Conservation (phyloP, 371 early-diverging fungal genomes). For the Haplosporangium sp. region DNA sequence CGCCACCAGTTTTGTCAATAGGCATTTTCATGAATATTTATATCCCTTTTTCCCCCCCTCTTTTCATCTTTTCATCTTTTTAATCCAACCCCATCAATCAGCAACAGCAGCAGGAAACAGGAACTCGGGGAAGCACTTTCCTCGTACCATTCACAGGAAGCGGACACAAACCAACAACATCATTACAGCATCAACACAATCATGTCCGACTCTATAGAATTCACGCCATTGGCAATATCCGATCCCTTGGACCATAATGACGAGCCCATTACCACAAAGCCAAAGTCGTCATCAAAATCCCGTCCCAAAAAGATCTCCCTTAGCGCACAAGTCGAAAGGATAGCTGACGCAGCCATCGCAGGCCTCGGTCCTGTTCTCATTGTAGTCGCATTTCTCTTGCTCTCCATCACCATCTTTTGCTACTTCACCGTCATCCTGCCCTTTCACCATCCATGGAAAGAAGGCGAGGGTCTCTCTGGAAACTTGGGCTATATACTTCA, state of each 20-base stretch:
- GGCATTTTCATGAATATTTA: too few relatives aligned
- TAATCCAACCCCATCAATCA: too few relatives aligned
- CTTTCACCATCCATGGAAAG: slow-evolving; percentile 40
- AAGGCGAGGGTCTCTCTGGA: slow-evolving; percentile 33
- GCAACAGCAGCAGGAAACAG: too few relatives aligned
- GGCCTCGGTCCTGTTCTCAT: slow-evolving; percentile 68
- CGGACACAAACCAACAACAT: neutral
- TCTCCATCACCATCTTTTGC: slow-evolving; percentile 62
- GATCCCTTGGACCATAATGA: slow-evolving; percentile 27
- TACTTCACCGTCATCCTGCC: slow-evolving; percentile 64
- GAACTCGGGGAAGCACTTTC: too few relatives aligned
- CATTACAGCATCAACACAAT: neutral
- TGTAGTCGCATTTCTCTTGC: slow-evolving; percentile 60
- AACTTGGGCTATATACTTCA: slow-evolving; percentile 48
- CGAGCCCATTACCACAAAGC: slow-evolving; percentile 31
- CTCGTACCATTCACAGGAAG: neutral
- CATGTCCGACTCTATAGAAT: slow-evolving; percentile 45
- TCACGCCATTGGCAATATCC: slow-evolving; percentile 42
- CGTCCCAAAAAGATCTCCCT: slow-evolving; percentile 2
- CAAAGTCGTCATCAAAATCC: neutral
- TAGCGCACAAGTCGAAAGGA: slow-evolving; percentile 18
- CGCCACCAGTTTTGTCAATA: too few relatives aligned
- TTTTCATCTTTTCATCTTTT: neutral
- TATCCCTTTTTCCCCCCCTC: too few relatives aligned
- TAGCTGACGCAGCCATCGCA: slow-evolving; percentile 63